Conservation (phyloP, 306 rosid genomes). For the Cyamopsis tetragonoloba region DNA sequence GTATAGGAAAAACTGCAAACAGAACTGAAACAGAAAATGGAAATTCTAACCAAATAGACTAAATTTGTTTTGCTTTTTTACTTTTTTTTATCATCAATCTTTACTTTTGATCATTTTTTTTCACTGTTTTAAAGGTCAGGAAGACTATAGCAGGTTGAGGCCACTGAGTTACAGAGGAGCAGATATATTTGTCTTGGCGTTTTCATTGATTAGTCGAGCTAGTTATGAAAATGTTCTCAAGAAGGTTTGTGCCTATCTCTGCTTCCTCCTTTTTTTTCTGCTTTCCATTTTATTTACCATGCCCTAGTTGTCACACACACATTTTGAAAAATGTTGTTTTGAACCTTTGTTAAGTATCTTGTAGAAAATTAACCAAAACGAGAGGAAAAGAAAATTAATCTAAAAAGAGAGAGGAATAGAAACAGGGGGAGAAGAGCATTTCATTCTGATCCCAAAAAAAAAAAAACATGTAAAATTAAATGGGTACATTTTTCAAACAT, state of each 20-base stretch:
- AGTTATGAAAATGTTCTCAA: slow-evolving; percentile 97
- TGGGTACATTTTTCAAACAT: neutral
- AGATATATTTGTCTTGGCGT: slow-evolving; percentile 83
- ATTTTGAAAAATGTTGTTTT: neutral
- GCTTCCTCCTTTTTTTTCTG: neutral
- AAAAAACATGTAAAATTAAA: neutral
- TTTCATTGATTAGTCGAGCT: slow-evolving; percentile 87
- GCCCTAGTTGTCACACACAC: neutral
- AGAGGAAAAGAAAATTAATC: neutral
- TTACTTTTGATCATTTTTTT: slow-evolving; percentile 9
- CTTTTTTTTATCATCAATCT: too few relatives aligned
- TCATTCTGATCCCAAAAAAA: neutral
- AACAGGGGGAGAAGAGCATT: neutral
- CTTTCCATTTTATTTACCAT: neutral
- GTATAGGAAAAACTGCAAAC: too few relatives aligned
- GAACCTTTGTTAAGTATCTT: neutral
- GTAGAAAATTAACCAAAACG: too few relatives aligned
- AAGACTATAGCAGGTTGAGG: slow-evolving; percentile 96
- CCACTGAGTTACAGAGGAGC: slow-evolving; percentile 99
- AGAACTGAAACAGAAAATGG: too few relatives aligned
- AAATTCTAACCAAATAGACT: too few relatives aligned
- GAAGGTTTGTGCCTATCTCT: slow-evolving; percentile 42
- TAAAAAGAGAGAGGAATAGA: neutral
- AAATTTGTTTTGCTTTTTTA: neutral
- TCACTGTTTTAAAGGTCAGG: slow-evolving; percentile 65